Conservation (phyloP, 108 stramenopile genomes). For the Skeletonema grethae region DNA sequence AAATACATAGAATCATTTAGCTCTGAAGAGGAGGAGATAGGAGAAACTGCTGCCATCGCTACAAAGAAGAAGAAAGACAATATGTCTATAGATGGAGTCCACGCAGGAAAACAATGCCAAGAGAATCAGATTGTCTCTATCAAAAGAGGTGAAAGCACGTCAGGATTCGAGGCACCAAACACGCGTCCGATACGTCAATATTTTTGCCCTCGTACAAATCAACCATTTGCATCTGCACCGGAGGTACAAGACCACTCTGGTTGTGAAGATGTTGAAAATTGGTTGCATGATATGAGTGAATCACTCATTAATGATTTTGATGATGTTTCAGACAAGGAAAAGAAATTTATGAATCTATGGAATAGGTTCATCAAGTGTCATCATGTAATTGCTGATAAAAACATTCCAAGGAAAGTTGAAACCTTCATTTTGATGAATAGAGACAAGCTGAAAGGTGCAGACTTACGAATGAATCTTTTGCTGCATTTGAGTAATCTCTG, state of each 20-base stretch:
- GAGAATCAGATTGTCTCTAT: neutral
- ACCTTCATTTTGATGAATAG: slow-evolving; percentile 31
- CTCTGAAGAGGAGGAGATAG: too few relatives aligned
- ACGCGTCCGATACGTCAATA: slow-evolving; percentile 41
- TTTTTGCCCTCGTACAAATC: slow-evolving; percentile 45
- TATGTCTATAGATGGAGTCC: too few relatives aligned
- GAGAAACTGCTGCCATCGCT: too few relatives aligned
- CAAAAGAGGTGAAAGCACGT: neutral
- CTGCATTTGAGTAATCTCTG: slow-evolving; percentile 51
- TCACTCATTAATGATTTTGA: slow-evolving; percentile 60
- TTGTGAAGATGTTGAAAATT: slow-evolving; percentile 38
- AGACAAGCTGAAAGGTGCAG: slow-evolving; percentile 16
- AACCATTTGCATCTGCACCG: slow-evolving; percentile 19
- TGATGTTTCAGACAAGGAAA: slow-evolving; percentile 53
- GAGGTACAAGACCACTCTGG: slow-evolving; percentile 36
- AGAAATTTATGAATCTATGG: slow-evolving; percentile 63
- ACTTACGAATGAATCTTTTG: slow-evolving; percentile 30
- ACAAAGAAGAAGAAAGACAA: too few relatives aligned
- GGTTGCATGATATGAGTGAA: slow-evolving; percentile 32
- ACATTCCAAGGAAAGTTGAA: slow-evolving; percentile 35
- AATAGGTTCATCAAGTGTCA: slow-evolving; percentile 50
- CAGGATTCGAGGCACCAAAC: neutral
- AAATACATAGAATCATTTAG: too few relatives aligned
- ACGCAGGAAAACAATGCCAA: too few relatives aligned
- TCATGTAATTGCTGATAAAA: slow-evolving; percentile 39